Evolutionary conservation across 768 basidiomycete species (phyloP).

Genomic region (Mycena metata): DNA sequence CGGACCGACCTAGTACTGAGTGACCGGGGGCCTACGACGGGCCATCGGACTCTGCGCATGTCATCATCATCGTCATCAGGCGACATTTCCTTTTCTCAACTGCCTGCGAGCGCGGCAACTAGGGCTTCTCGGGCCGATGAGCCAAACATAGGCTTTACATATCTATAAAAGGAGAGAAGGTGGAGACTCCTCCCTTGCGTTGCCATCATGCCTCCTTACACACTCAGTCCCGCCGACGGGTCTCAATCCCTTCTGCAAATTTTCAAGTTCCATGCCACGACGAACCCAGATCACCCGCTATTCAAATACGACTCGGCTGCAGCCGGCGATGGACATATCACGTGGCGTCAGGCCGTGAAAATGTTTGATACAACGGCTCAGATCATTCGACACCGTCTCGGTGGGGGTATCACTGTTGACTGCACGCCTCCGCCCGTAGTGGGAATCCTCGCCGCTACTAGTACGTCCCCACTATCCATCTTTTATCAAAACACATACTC

Average conservation of each 20-base stretch:
- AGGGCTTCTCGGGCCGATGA: too few relatives aligned
- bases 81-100: too few relatives aligned
- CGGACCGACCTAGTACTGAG: too few relatives aligned
- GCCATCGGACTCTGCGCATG: too few relatives aligned
- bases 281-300: slow-evolving; percentile 14
- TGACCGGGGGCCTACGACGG: too few relatives aligned
- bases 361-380: slow-evolving; percentile 18
- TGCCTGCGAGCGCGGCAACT: too few relatives aligned
- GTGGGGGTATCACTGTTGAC: not conserved
- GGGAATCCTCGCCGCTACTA: slow-evolving; percentile 16
- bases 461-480: slow-evolving; percentile 4
- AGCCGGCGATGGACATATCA: slow-evolving; percentile 7
- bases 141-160: too few relatives aligned
- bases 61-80: too few relatives aligned
- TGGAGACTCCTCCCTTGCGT: not conserved
- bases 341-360: slow-evolving; percentile 17
- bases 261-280: slow-evolving; percentile 22
- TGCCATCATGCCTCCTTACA: slow-evolving; percentile 12
- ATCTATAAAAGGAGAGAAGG: too few relatives aligned
- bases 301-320: slow-evolving; percentile 16
- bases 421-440: slow-evolving; percentile 7
- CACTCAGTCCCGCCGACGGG: not conserved
- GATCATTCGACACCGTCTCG: slow-evolving; percentile 3
- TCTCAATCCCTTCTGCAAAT: slow-evolving; percentile 2
- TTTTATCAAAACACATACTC: not conserved